A percentile compares a stretch with the other conserved stretches of the same genome.
Evolutionary conservation across 2,329 filamentous ascomycete species (phyloP).

Genomic region (Dothideomycetes sp.): DNA sequence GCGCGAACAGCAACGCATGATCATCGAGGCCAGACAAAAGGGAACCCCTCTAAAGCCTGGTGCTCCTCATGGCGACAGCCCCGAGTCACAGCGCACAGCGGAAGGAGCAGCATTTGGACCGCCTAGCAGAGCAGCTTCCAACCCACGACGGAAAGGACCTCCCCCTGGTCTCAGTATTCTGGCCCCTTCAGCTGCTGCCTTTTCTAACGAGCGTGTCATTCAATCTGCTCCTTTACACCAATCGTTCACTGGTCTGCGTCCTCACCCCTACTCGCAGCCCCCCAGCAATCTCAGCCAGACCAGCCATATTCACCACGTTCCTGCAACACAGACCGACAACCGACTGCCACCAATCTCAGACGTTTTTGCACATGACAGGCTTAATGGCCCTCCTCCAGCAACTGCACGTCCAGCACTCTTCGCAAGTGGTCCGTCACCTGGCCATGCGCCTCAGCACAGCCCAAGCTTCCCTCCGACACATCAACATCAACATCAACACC

Average conservation of each 20-base stretch:
- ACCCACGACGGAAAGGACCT: conserved; percentile 61
- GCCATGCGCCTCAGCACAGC: conserved; percentile 60
- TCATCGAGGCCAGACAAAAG: conserved; percentile 89
- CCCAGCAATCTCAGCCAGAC: conserved; percentile 72
- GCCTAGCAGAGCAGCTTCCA: conserved; percentile 56
- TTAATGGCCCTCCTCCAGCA: conserved; percentile 18
- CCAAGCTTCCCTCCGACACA: conserved; percentile 56
- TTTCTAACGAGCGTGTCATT: conserved; percentile 87
- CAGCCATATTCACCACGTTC: conserved; percentile 83
- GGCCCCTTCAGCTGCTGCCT: conserved; percentile 84
- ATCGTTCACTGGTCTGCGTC: conserved; percentile 84
- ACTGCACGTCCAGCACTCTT: conserved; percentile 19
- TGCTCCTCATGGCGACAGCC: too few relatives aligned
- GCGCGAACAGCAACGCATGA: conserved; percentile 82
- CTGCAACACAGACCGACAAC: conserved; percentile 80
- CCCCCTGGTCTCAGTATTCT: conserved; percentile 89
- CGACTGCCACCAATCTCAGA: conserved; percentile 88
- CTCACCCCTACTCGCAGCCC: conserved; percentile 54
- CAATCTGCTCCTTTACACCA: conserved; percentile 93
- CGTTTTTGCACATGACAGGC: conserved; percentile 76
- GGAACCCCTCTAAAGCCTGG: conserved; percentile 64
- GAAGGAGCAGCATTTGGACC: conserved; percentile 32
- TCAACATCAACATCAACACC: conserved; percentile 30
- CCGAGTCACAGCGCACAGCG: conserved; percentile 24
- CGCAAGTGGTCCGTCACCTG: conserved; percentile 25